Evolutionary conservation across 805 yeast genomes (phyloP), one percentile per base, ranked within the genome.

Genomic region (Yamadazyma sp.): DNA sequence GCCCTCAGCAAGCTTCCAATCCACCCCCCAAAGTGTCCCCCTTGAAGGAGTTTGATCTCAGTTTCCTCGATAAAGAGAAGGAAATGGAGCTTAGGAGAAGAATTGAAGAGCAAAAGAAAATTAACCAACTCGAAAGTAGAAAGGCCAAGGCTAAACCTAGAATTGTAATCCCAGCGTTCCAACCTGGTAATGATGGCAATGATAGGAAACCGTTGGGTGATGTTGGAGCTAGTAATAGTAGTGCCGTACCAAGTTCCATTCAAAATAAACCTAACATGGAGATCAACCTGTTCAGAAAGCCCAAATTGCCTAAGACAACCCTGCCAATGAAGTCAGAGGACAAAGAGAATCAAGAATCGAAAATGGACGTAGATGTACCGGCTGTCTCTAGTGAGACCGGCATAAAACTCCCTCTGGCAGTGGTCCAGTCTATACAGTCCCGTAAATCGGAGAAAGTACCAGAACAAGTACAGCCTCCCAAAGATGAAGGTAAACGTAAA

Each of bases 91-190:
- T 55, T 4, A 47, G 60, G 35, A 46, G 47, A 29, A 40, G 60
- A 37, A 52, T 57, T 16, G 58, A 57, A 17, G 56, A 59, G 35
- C 59, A 54, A 33, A 58, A 52, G 28, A 36, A 27, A 11, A 23
- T 46, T 12, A 49, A 49, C 28, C 55, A 54, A 23, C 17, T 41
- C 13, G 45, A 48, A 24, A 35, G 46, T 14, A 28, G 42, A 19
- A 23, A 27, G 6, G 23, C 33, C 17, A 38, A 22, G 19, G 21
- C 27, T 25, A 11, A 9, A 6, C 10, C 23, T 13, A 25, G 11
- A 18, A 27, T 15, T 19, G 25, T n/a, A 24, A 12, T 24, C 5
- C 16, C 11, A 19, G 16, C 13, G 9, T 15, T 17, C 12, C 30
- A 17, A 16, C 7, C 15, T 3, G 13, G 7, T 12, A n/a, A 30